Evolutionary conservation across 331 rosid genomes (phyloP), one percentile per base, ranked within the genome.

Genomic region (Quercus phellos): DNA sequence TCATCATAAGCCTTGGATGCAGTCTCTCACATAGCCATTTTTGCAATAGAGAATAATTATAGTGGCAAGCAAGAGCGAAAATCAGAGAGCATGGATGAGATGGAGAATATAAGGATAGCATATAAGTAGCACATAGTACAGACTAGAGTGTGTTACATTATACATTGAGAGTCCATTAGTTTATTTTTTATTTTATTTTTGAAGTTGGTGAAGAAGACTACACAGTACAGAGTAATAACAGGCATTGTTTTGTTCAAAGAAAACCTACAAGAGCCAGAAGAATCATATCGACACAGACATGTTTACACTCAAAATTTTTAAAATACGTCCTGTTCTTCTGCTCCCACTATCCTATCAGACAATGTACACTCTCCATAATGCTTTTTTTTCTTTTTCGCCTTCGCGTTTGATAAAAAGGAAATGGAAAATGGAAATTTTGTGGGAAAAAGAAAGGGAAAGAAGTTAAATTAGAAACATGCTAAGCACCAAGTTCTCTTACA

Each of bases 311-410:
- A 83, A 78, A 78, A 68, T 1, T 27, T 77, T 70, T 51, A 6
- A 38, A 82, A 59, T 60, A 74, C 80, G 74, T 61, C 80, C 59
- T 38, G 32, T 27, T 63, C 8, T 60, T 34, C 59, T 70, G 70
- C 26, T 64, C 73, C 70, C 55, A 27, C 29, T 43, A 78, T 38
- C 79, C 73, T 83, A 32, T 56, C 67, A 79, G 63, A 83, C 51
- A 69, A 83, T 83, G 81, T 79, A 83, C 84, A 79, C 61, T 75
- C 71, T 24, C 79, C 74, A 67, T 27, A 55, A 7, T 73, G 50
- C 32, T 72, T 32, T 54, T 63, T 73, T 51, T 43, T 66, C 63
- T 22, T 24, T 9, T 46, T 26, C n/a, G 43, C 56, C 24, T 61
- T 27, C 35, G 35, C 8, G 61, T 35, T 68, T 34, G 22, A 54